Evolutionary conservation across 169 alveolate genomes (phyloP).

Genomic region (Theileria luwenshuni): DNA sequence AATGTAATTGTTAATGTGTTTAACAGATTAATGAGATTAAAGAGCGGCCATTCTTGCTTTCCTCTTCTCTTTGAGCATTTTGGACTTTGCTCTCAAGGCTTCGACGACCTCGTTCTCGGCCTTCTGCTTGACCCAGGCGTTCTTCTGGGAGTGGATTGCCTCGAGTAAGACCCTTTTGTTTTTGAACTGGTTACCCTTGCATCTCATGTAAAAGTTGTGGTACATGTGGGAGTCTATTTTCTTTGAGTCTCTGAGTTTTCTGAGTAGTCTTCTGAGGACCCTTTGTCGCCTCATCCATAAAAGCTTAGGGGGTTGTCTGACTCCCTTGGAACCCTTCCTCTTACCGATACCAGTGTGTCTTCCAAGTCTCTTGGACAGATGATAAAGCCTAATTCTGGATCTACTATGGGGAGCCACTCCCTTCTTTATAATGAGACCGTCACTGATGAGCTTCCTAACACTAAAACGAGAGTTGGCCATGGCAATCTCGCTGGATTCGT

Average conservation of each 20-base stretch:
- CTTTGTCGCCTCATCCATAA: slow-evolving; percentile 98
- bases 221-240: slow-evolving; percentile 95
- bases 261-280: slow-evolving; percentile 95
- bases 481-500: slow-evolving; percentile 94
- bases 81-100: slow-evolving; percentile 87
- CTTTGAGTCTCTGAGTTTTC: slow-evolving; percentile 94
- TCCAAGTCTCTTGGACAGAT: slow-evolving; percentile 94
- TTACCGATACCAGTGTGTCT: slow-evolving; percentile 98
- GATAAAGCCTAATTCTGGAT: slow-evolving; percentile 90
- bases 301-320: slow-evolving; percentile 96
- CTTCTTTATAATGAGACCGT: slow-evolving; percentile 95
- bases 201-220: slow-evolving; percentile 95
- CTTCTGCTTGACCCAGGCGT: slow-evolving; percentile 89
- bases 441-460: slow-evolving; percentile 94
- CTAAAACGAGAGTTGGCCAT: slow-evolving; percentile 97
- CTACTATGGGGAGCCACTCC: slow-evolving; percentile 95
- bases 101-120: slow-evolving; percentile 84
- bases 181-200: slow-evolving; percentile 98
- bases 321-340: slow-evolving; percentile 96
- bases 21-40: no score
- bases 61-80: slow-evolving; percentile 77
- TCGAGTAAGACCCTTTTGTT: slow-evolving; percentile 96
- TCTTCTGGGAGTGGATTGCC: slow-evolving; percentile 93
- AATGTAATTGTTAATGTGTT: no score
- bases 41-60: slow-evolving; percentile 68